Evolutionary conservation across 228 moss, liverwort and hornwort species (phyloP).

Genomic region (Sphagnum fallax): DNA sequence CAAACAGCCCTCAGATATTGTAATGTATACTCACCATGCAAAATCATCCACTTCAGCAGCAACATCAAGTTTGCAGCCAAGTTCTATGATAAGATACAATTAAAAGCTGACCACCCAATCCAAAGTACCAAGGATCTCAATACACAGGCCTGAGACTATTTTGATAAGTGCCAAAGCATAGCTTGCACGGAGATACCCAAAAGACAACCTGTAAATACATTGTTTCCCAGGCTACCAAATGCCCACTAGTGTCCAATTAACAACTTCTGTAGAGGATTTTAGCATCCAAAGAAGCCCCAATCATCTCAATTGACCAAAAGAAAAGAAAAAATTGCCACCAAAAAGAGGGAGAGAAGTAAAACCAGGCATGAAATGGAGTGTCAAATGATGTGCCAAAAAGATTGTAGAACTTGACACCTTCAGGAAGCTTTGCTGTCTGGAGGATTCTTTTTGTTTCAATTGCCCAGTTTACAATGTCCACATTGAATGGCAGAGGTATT

Average conservation of each 20-base stretch:
- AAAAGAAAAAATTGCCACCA: no score
- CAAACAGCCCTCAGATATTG: neutral
- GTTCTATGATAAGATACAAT: neutral
- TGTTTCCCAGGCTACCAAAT: no score
- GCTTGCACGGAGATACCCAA: no score
- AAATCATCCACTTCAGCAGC: no score
- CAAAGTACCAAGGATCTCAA: neutral
- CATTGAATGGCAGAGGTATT: slow-evolving; percentile 79
- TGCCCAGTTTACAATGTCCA: slow-evolving; percentile 73
- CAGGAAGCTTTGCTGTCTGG: slow-evolving; percentile 69
- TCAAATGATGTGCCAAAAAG: slow-evolving; percentile 75
- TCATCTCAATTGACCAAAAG: no score
- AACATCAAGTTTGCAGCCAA: no score
- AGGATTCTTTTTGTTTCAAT: slow-evolving; percentile 68
- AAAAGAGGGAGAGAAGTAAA: slow-evolving; percentile 1
- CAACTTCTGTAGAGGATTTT: no score
- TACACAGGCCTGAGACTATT: neutral
- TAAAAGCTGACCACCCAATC: neutral
- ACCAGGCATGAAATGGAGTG: slow-evolving; percentile 95
- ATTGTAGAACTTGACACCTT: slow-evolving; percentile 87
- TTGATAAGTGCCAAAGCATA: slow-evolving; percentile 3
- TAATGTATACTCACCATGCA: neutral
- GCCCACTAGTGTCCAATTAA: no score
- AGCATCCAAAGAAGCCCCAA: no score
- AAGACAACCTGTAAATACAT: no score